Base-by-base conservation (phyloP, 83 land plant genomes). In the Picea abies region DNA sequence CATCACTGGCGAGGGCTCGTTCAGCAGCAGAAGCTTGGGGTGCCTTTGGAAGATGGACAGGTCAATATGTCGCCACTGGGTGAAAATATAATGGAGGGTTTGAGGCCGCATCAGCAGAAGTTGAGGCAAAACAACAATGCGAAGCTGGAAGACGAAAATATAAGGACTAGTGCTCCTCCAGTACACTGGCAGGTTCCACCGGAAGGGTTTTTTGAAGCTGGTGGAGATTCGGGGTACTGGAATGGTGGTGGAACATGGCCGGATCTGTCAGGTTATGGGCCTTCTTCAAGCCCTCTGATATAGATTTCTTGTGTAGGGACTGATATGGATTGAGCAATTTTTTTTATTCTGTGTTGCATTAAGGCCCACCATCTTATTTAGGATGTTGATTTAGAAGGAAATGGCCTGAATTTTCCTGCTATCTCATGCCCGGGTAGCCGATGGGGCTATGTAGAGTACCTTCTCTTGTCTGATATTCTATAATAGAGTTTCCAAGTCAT, bases 191-290 rank as follows among this genome's bases (percentile, higher is more conserved):
- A 63, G 65, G 65, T 63, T 63, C 22, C 65, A 63, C 65, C 65
- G 8, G 65, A 63, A 63, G 65, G 65, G 4, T 19, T 63, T 63
- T 63, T 63, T 63, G 65, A 63, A 63, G 4, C 22, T 5, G 60
- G 64, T 56, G 80, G 22, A 16, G 80, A n/a, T 19, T 5, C 22
- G 1, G 65, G 22, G 8, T 63, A n/a, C 65, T 63, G 63, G 15
- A 63, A 63, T 63, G 65, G 65, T 63, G 65, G 65, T 63, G 65
- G 65, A 63, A 78, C 3, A n/a, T 78, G 80, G 80, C 80, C 80
- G 12, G 80, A 78, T 78, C 80, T 78, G 3, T 6, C 60, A 52
- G 52, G 60, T 25, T 78, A 26, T 29, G 80, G 63, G 32, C 80
- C 80, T 19, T 63, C 65, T 63, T 63, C 65, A 19, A 63, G 65